phyloP scores from a whole-genome alignment of 441 rosid genomes.

The Lepidium campestre region DNA sequence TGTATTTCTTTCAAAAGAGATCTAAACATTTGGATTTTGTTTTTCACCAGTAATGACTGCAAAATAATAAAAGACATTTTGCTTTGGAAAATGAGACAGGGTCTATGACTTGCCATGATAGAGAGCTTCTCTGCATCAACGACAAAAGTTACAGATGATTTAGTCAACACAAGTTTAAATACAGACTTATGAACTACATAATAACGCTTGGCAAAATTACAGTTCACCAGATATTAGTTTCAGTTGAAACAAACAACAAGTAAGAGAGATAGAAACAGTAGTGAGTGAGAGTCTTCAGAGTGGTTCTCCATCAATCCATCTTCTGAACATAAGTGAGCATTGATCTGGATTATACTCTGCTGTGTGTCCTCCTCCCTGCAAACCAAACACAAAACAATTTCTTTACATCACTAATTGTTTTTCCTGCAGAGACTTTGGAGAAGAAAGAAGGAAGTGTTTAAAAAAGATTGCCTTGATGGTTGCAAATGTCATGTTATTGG shows the following conservation, averaged over 20 bases:
- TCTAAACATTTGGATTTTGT: slow-evolving; percentile 4
- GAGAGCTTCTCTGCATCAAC: neutral
- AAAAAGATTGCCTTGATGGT: slow-evolving; percentile 49
- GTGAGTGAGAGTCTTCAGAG: neutral
- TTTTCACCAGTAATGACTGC: slow-evolving; percentile 11
- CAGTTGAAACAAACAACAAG: neutral
- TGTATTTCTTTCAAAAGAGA: neutral
- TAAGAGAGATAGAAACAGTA: neutral
- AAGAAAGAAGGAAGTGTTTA: neutral
- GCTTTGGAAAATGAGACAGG: neutral
- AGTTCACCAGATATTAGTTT: neutral
- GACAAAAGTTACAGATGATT: neutral
- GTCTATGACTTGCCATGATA: neutral
- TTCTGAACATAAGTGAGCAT: slow-evolving; percentile 18
- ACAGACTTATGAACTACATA: neutral
- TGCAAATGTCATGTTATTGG: slow-evolving; percentile 59
- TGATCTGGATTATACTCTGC: slow-evolving; percentile 42
- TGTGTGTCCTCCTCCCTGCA: slow-evolving; percentile 62
- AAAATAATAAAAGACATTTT: neutral
- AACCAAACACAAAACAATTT: neutral
- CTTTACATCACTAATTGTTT: neutral
- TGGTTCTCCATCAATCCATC: slow-evolving; percentile 26
- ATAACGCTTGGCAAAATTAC: neutral
- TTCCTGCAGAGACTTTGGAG: neutral
- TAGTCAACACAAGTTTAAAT: neutral